phyloP scores from a whole-genome alignment of 176 grass and related monocot genomes.

The Triticum aestivum region DNA sequence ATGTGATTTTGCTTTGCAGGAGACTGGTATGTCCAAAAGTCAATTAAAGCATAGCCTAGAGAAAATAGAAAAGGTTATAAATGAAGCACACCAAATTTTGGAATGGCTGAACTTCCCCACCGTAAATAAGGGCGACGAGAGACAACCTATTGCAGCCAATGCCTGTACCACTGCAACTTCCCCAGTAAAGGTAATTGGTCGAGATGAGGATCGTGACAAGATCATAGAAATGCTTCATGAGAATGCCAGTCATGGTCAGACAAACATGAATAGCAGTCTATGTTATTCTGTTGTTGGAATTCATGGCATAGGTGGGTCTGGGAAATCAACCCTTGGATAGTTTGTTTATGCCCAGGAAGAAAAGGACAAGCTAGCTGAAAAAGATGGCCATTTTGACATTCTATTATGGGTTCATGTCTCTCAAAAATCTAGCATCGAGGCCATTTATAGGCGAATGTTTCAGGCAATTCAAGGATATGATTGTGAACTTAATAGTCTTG shows the following conservation, averaged over 20 bases:
- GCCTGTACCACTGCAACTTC: not conserved
- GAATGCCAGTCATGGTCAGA: not conserved
- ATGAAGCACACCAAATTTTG: too few relatives aligned
- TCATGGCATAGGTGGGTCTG: not conserved
- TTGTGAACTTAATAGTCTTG: not conserved
- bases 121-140: too few relatives aligned
- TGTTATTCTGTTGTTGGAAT: not conserved
- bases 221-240: constrained; percentile 23
- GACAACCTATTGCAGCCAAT: too few relatives aligned
- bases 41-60: too few relatives aligned
- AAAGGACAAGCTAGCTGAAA: not conserved
- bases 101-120: too few relatives aligned
- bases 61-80: too few relatives aligned
- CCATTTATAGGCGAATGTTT: not conserved
- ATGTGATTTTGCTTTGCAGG: too few relatives aligned
- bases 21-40: too few relatives aligned
- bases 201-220: not conserved
- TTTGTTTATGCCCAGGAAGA: not conserved
- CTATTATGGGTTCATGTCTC: too few relatives aligned
- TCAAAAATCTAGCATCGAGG: not conserved
- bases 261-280: too few relatives aligned
- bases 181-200: not conserved
- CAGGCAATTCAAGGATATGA: not conserved
- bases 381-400: too few relatives aligned
- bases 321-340: constrained; percentile 40